Evolutionary conservation across 1,139 yeast species (phyloP).

Genomic region (Arxiozyma slooffiae): DNA sequence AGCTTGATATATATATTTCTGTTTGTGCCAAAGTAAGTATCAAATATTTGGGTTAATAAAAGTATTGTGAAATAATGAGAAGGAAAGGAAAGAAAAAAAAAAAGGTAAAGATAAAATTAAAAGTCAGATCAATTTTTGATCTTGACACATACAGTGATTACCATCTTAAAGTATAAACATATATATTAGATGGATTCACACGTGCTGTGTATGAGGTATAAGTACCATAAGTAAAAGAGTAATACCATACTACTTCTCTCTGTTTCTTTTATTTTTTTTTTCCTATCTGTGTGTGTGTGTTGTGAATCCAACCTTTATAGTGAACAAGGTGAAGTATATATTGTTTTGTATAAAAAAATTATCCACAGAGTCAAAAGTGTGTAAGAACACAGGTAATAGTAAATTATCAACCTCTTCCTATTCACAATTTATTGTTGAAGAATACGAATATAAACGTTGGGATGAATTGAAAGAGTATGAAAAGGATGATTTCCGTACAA

Average conservation of each 20-base stretch:
- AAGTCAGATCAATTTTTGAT: not conserved
- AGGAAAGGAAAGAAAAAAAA: not conserved
- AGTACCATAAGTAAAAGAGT: not conserved
- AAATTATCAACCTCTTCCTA: not conserved
- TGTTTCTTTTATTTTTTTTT: too few relatives aligned
- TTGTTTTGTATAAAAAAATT: not conserved
- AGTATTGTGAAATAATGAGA: not conserved
- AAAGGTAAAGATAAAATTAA: too few relatives aligned
- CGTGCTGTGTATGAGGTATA: not conserved
- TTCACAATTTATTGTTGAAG: not conserved
- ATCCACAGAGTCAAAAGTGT: not conserved
- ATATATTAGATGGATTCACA: not conserved
- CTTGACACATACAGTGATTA: not conserved
- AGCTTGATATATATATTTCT: not conserved
- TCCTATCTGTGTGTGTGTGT: too few relatives aligned
- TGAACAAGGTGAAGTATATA: not conserved
- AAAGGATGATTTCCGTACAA: slow-evolving; percentile 21
- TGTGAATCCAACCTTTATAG: not conserved
- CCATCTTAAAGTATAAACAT: too few relatives aligned
- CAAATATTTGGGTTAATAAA: too few relatives aligned
- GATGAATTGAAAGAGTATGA: slow-evolving; percentile 17
- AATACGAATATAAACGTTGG: slow-evolving; percentile 20
- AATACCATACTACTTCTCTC: not conserved
- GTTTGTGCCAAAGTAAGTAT: too few relatives aligned
- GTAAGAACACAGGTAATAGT: not conserved